phyloP scores from a whole-genome alignment of 2,329 filamentous ascomycete genomes.

The Coniochaeta pulveracea region DNA sequence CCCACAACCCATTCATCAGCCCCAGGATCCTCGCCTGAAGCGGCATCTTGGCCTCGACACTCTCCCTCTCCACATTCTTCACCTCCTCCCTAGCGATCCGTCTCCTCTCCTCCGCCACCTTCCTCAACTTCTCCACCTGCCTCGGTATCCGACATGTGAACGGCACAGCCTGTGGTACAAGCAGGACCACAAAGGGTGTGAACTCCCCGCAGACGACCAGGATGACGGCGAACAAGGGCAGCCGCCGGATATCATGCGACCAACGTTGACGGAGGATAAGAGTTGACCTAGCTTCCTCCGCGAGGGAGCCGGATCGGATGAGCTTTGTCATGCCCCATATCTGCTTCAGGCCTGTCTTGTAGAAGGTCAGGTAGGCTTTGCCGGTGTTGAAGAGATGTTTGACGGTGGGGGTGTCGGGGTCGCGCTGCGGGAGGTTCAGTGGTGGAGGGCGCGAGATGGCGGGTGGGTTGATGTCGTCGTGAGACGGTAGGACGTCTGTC shows the following conservation, averaged over 20 bases:
- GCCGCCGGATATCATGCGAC: conserved; percentile 59
- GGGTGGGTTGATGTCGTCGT: conserved; percentile 49
- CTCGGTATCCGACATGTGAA: conserved; percentile 72
- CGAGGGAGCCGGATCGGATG: conserved; percentile 28
- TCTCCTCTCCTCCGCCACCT: conserved; percentile 40
- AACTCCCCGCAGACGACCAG: conserved; percentile 76
- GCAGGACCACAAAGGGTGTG: conserved; percentile 67
- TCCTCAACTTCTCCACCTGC: conserved; percentile 51
- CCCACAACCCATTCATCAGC: conserved; percentile 36
- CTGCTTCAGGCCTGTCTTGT: conserved; percentile 72
- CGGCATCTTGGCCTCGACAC: conserved; percentile 9
- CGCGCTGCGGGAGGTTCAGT: conserved; percentile 49
- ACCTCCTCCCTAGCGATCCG: conserved; percentile 31
- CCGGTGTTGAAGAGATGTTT: conserved; percentile 51
- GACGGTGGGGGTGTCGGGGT: conserved; percentile 29
- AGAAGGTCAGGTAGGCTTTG: conserved; percentile 72
- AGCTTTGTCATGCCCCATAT: conserved; percentile 56
- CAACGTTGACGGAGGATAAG: conserved; percentile 61
- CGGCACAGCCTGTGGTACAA: conserved; percentile 61
- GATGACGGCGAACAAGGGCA: conserved; percentile 69
- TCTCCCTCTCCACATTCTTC: background rate
- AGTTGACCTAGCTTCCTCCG: conserved; percentile 43
- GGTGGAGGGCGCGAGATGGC: conserved; percentile 60
- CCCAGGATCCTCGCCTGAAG: conserved; percentile 32
- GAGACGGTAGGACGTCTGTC: background rate